Evolutionary conservation across 352 stramenopile genomes (phyloP), one percentile per base, ranked within the genome.

Genomic region (Thalassiosira mediterranea): DNA sequence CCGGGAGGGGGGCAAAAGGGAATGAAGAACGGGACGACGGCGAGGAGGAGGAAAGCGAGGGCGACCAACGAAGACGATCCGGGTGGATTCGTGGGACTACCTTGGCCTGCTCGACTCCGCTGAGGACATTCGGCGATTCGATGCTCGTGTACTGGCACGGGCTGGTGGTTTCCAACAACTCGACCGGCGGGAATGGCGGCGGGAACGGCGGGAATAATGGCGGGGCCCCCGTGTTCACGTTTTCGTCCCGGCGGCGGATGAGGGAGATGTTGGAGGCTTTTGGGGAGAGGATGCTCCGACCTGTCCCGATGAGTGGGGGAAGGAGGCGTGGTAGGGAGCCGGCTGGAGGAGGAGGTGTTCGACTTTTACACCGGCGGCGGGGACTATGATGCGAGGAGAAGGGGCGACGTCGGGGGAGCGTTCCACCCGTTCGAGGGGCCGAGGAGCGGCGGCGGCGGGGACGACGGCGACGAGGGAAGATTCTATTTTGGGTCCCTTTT

Each of bases 141-240:
- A 48, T 84, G n/a, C 32, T 84, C 19, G 76, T 79, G 69, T 79
- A 80, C 34, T 84, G 69, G 68, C 76, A 80, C 52, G 64, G 69
- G 60, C 71, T 65, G 42, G 58, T 74, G 5, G 29, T 80, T 44
- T 72, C 75, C 15, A 34, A 28, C 5, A 47, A 34, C 4, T 44
- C 28, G 49, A n/a, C n/a, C n/a, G n/a, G n/a, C n/a, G n/a, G n/a
- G n/a, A n/a, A n/a, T n/a, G n/a, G n/a, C n/a, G n/a, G n/a, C n/a
- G n/a, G n/a, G n/a, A n/a, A n/a, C n/a, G n/a, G n/a, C n/a, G n/a
- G n/a, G n/a, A n/a, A n/a, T n/a, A n/a, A n/a, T n/a, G n/a, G n/a
- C n/a, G n/a, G n/a, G n/a, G n/a, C n/a, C n/a, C n/a, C n/a, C n/a
- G n/a, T n/a, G n/a, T n/a, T n/a, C n/a, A n/a, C n/a, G n/a, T n/a